These are phyloP conservation scores for Aleurites moluccanus DNA, from an alignment of 441 rosid species.

Conservation along the genomic window DNA sequence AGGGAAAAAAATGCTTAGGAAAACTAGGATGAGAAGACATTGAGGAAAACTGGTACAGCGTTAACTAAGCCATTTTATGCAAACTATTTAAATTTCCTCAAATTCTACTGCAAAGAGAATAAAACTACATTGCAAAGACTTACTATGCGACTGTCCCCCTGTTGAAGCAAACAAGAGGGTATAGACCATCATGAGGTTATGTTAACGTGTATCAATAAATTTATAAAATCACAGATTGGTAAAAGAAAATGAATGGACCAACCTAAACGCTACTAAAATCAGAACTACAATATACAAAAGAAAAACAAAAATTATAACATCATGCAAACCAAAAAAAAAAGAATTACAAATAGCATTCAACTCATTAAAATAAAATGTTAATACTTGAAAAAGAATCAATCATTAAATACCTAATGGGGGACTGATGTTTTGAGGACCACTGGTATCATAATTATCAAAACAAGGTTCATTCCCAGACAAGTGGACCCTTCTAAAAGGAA, in stretches of 20 bases:
- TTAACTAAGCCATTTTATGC: background rate
- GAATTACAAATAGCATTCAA: background rate
- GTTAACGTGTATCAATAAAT: background rate
- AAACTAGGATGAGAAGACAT: background rate
- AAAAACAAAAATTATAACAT: too few species aligned
- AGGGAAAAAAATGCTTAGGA: background rate
- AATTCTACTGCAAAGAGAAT: background rate
- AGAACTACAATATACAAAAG: background rate
- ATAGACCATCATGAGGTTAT: background rate
- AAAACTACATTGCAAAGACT: conserved; percentile 5
- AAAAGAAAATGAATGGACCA: background rate
- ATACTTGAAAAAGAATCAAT: background rate
- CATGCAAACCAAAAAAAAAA: too few species aligned
- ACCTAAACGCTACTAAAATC: background rate
- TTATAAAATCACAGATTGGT: background rate
- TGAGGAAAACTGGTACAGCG: background rate
- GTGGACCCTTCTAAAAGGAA: conserved; percentile 84
- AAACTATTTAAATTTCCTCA: background rate
- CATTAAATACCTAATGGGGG: conserved; percentile 52
- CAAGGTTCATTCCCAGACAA: conserved; percentile 79
- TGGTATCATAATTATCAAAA: conserved; percentile 89
- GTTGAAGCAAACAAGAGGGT: background rate
- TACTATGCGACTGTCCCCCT: background rate
- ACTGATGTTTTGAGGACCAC: conserved; percentile 85
- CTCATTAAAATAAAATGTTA: background rate